phyloP scores from a whole-genome alignment of 2,329 filamentous ascomycete genomes.

The Podosphaera leucotricha region DNA sequence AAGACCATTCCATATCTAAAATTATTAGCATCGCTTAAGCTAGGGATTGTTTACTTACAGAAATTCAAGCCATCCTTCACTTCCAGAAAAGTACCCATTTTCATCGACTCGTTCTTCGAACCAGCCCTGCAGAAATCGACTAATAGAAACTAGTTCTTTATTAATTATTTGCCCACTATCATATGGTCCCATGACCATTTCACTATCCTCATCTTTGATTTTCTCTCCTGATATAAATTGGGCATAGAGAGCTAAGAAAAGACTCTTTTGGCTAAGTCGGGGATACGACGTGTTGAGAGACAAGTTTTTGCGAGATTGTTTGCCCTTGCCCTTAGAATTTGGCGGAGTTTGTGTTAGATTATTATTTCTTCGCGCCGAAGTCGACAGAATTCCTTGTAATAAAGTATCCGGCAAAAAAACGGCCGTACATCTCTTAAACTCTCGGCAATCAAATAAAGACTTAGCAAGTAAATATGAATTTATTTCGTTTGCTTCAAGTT shows the following conservation, averaged over 20 bases:
- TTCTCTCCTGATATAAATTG: slow-evolving; percentile 1
- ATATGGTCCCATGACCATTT: slow-evolving; percentile 88
- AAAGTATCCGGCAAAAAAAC: slow-evolving; percentile 69
- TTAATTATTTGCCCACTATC: slow-evolving; percentile 71
- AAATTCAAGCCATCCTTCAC: slow-evolving; percentile 87
- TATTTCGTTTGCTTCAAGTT: slow-evolving; percentile 55
- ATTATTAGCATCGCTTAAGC: slow-evolving; percentile 3
- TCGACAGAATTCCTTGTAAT: slow-evolving; percentile 38
- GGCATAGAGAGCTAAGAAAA: slow-evolving; percentile 46
- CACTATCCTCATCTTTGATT: slow-evolving; percentile 53
- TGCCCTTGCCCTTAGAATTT: slow-evolving; percentile 37
- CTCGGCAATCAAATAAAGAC: slow-evolving; percentile 81
- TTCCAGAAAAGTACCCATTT: slow-evolving; percentile 33
- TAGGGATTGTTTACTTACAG: slow-evolving; percentile 22
- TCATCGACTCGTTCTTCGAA: slow-evolving; percentile 40
- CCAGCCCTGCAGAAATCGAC: slow-evolving; percentile 57
- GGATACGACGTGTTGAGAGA: slow-evolving; percentile 20
- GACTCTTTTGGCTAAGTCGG: slow-evolving; percentile 61
- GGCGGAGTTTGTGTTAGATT: slow-evolving; percentile 15
- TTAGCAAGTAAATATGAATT: slow-evolving; percentile 77
- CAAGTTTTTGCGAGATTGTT: slow-evolving; percentile 6
- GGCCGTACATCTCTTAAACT: slow-evolving; percentile 80
- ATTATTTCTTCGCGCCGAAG: slow-evolving; percentile 16
- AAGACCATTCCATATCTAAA: slow-evolving; percentile 64
- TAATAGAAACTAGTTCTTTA: slow-evolving; percentile 57